phyloP scores from a whole-genome alignment of 257 asterid species.

The Salvia hispanica region DNA sequence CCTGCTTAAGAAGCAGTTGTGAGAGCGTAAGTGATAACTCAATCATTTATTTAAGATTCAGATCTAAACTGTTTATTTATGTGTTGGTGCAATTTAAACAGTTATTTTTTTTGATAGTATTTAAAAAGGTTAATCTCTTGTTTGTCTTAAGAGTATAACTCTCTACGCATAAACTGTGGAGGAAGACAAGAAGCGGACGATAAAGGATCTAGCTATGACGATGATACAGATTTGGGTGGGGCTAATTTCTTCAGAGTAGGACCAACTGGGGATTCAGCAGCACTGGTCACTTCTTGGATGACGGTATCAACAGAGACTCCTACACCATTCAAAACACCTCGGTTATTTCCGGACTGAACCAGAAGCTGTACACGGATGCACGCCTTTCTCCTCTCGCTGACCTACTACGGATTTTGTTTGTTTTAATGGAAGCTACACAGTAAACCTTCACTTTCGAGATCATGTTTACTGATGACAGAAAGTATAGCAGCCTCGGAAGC shows the following conservation, averaged over 20 bases:
- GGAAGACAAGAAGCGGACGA: conserved; percentile 42
- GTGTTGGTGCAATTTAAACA: too few species aligned
- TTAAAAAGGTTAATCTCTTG: neutral
- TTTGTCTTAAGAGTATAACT: conserved; percentile 38
- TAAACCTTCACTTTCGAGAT: conserved; percentile 72
- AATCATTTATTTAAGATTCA: too few species aligned
- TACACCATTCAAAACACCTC: conserved; percentile 38
- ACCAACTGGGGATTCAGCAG: conserved; percentile 64
- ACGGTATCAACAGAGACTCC: conserved; percentile 30
- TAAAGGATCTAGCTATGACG: conserved; percentile 36
- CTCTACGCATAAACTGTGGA: conserved; percentile 69
- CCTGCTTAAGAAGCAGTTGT: conserved; percentile 54
- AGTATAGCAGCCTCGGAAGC: conserved; percentile 65
- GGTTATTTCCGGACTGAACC: conserved; percentile 37
- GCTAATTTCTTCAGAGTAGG: conserved; percentile 33
- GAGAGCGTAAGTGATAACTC: conserved; percentile 55
- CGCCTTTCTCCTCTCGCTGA: conserved; percentile 54
- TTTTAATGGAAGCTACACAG: conserved; percentile 62
- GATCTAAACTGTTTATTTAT: too few species aligned
- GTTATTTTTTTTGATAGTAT: neutral
- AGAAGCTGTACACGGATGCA: conserved; percentile 46
- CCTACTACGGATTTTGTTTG: conserved; percentile 65
- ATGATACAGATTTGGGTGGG: conserved; percentile 44
- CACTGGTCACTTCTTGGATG: conserved; percentile 67
- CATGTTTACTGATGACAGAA: conserved; percentile 51